Base-by-base conservation (phyloP, 768 basidiomycete genomes). In the Suillus tomentosus region DNA sequence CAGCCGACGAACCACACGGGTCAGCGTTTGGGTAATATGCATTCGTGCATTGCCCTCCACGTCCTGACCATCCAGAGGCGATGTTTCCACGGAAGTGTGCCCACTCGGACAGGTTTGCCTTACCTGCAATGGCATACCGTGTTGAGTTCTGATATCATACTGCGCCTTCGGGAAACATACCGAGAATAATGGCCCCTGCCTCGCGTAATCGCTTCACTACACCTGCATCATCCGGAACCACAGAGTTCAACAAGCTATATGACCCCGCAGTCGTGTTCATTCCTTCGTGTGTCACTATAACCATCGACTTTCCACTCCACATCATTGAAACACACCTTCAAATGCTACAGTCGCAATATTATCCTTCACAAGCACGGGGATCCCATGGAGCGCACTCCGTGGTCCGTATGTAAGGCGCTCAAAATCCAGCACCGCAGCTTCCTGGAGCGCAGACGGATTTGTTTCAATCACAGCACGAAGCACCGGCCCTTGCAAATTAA, bases 1-100 rank as follows among this genome's bases (percentile, higher is more conserved):
- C 87, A 8, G 85, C 82, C 0, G 85, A 86, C 1, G 84, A 86
- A 1, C 86, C 85, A 64, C 82, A 85, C 3, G 86, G 84, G 66
- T 86, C 82, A 3, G 78, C 82, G 14, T 78, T 78, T 0, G 82
- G 81, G 62, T 77, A 85, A 68, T 84, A 86, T 14, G 84, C 80
- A 62, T 78, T 81, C 3, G 78, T 82, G 53, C 74, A 72, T 72
- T 86, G 86, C 3, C 85, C 84, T 27, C 79, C 77, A 9, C 85
- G 78, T 17, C 83, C 84, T n/a, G 84, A 85, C 84, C 85, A 88
- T 13, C 85, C 86, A 1, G 79, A 80, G 1, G 84, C 74, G 22
- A 81, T 48, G 36, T 76, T 71, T 42, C 73, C 85, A 48, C 85
- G 72, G 62, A 79, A 84, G 67, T 83, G 78, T 3, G 85, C 82